phyloP scores from a whole-genome alignment of 148 eudicot genomes.

The Camellia lanceoleosa region DNA sequence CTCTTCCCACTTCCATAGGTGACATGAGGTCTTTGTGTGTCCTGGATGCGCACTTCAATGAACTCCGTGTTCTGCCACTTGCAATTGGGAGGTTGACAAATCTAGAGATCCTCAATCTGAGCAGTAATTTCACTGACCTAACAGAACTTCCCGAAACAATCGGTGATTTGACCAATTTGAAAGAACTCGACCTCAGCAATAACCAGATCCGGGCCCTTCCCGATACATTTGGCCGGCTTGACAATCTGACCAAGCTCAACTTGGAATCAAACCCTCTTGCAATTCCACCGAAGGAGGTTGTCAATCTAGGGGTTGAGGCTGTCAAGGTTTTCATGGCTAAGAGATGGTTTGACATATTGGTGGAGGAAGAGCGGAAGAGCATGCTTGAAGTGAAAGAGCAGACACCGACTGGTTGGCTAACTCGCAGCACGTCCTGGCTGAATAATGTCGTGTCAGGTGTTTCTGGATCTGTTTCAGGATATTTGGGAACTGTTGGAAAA shows the following conservation, averaged over 20 bases:
- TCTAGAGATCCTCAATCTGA: constrained; percentile 63
- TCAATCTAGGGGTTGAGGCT: constrained; percentile 62
- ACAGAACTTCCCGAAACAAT: constrained; percentile 74
- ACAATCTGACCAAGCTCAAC: constrained; percentile 61
- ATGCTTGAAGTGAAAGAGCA: constrained; percentile 39
- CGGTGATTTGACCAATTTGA: constrained; percentile 60
- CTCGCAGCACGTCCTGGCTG: constrained; percentile 67
- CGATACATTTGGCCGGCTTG: constrained; percentile 65
- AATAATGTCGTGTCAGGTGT: constrained; percentile 45
- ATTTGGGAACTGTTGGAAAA: constrained; percentile 44
- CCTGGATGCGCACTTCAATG: constrained; percentile 84
- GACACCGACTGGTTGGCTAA: constrained; percentile 53
- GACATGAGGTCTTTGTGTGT: constrained; percentile 66
- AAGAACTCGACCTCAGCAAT: constrained; percentile 84
- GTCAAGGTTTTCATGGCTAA: constrained; percentile 65
- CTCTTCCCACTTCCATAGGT: constrained; percentile 85
- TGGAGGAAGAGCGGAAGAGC: constrained; percentile 63
- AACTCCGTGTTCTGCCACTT: constrained; percentile 74
- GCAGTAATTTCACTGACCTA: constrained; percentile 86
- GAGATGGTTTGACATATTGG: constrained; percentile 56
- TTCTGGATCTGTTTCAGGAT: constrained; percentile 41
- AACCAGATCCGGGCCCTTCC: constrained; percentile 89
- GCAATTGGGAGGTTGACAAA: constrained; percentile 62
- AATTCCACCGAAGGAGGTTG: constrained; percentile 69
- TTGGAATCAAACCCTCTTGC: constrained; percentile 77